Base-by-base conservation (phyloP, 805 yeast genomes). In the Alloascoidea hylecoeti region DNA sequence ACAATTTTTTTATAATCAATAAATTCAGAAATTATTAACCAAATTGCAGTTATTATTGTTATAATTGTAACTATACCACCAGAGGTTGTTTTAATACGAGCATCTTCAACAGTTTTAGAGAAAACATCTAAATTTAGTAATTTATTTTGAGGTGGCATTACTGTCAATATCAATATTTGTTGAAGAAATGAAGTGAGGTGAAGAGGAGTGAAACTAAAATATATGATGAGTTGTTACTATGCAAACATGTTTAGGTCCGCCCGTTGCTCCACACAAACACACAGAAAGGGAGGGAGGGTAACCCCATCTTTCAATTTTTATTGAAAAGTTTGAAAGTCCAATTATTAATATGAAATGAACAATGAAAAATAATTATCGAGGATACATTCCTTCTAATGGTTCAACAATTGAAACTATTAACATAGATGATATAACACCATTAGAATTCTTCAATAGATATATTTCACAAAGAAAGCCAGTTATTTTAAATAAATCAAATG, bases 71-170 rank as follows among this genome's bases (percentile, higher is more conserved):
- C 82, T 17, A 85, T 49, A 2, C 96, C 98, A 38, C 98, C 98
- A 5, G 89, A 68, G 3, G 89, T 69, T 3, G 98, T 92, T 44
- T 81, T 75, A 43, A 92, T 73, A 37, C 83, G 71, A 5, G 94
- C 94, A 55, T 92, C 98, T 51, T 89, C 97, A 27, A 84, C 88
- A 3, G 96, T 83, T 58, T 88, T 89, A 18, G 94, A 72, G 53
- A 89, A 88, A n/a, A 89, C 94, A 57, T 88, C 97, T 42, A 82
- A 61, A 34, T 78, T 72, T 36, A 82, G 53, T 45, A 75, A n/a
- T n/a, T n/a, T n/a, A n/a, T n/a, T n/a, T n/a, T n/a, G n/a, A n/a
- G n/a, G n/a, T n/a, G n/a, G n/a, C n/a, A n/a, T n/a, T n/a, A n/a
- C n/a, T n/a, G n/a, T n/a, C n/a, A n/a, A n/a, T n/a, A n/a, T n/a